Percentiles rank a stretch among this genome's conserved stretches.
Conservation (phyloP, 225 moss, liverwort and hornwort species). For the Physcomitrium patens region DNA sequence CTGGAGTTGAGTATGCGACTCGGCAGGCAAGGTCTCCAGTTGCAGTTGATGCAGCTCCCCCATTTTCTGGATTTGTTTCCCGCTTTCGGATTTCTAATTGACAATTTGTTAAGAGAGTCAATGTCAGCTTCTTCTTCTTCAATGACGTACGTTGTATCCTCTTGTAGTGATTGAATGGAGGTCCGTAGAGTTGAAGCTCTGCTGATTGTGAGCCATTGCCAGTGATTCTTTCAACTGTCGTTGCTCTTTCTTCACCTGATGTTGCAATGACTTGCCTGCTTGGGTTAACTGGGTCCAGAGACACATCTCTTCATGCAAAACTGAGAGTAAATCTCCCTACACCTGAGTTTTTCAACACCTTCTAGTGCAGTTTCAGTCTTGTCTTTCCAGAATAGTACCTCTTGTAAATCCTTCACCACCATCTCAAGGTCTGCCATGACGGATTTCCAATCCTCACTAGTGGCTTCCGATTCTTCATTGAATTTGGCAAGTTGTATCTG, state of each 20-base stretch:
- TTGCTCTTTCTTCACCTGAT: constrained; percentile 39
- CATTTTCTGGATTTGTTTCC: constrained; percentile 41
- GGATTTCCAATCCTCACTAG: constrained; percentile 28
- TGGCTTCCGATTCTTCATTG: constrained; percentile 42
- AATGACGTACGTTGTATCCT: constrained; percentile 1
- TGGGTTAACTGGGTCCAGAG: constrained; percentile 47
- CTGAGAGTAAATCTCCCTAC: constrained; percentile 45
- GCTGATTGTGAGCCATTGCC: constrained; percentile 29
- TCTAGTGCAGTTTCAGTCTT: constrained; percentile 39
- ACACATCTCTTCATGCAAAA: constrained; percentile 52
- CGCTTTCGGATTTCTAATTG: constrained; percentile 31
- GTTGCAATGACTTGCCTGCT: constrained; percentile 41
- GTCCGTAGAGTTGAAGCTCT: constrained; percentile 19
- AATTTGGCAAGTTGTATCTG: constrained; percentile 42
- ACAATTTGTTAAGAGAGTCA: constrained; percentile 1
- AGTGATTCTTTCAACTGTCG: constrained; percentile 31
- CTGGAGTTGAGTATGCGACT: constrained; percentile 43
- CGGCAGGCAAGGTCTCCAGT: constrained; percentile 32
- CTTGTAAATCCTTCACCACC: constrained; percentile 36
- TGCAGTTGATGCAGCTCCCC: constrained; percentile 41
- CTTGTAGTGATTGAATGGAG: constrained; percentile 24
- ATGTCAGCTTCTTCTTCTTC: constrained; percentile 29
- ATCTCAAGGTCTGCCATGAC: constrained; percentile 36
- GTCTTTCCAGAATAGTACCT: constrained; percentile 33
- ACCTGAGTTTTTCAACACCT: constrained; percentile 37